Percentiles rank a stretch among this genome's conserved stretches.
Evolutionary conservation across 345 rosid species (phyloP).

Genomic region (Aquilaria yunnanensis): DNA sequence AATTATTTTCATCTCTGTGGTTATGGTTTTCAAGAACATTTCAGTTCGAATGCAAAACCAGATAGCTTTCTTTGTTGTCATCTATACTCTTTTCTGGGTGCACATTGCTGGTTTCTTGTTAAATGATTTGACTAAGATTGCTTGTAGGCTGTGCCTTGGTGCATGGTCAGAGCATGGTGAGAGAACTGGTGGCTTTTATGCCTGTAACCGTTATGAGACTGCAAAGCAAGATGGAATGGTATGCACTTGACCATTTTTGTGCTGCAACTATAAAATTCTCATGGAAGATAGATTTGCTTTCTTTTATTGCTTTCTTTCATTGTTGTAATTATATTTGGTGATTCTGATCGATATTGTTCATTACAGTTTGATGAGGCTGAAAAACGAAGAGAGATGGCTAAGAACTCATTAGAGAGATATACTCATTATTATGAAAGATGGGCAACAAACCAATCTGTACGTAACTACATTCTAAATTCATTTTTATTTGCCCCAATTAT

Average conservation of each 20-base stretch:
- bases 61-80: not conserved
- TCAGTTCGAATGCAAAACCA: not conserved
- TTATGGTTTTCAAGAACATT: too few species aligned
- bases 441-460: slow-evolving; percentile 86
- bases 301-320: not conserved
- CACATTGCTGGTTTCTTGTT: not conserved
- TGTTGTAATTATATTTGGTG: not conserved
- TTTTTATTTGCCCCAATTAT: too few species aligned
- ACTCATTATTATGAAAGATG: slow-evolving; percentile 89
- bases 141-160: slow-evolving; percentile 71
- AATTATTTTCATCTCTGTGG: not conserved
- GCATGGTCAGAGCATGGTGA: slow-evolving; percentile 82
- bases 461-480: slow-evolving; percentile 2
- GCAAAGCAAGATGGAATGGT: slow-evolving; percentile 92
- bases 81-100: not conserved
- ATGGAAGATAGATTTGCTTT: slow-evolving; percentile 1
- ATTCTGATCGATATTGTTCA: slow-evolving; percentile 1
- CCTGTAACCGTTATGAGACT: slow-evolving; percentile 73
- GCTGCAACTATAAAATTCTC: not conserved
- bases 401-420: slow-evolving; percentile 79
- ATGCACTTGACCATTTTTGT: slow-evolving; percentile 11
- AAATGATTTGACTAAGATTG: slow-evolving; percentile 12
- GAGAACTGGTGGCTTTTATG: slow-evolving; percentile 80
- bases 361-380: slow-evolving; percentile 70
- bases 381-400: slow-evolving; percentile 88